phyloP scores from a whole-genome alignment of 1,284 basidiomycete species.

The Puccinia hordei region DNA sequence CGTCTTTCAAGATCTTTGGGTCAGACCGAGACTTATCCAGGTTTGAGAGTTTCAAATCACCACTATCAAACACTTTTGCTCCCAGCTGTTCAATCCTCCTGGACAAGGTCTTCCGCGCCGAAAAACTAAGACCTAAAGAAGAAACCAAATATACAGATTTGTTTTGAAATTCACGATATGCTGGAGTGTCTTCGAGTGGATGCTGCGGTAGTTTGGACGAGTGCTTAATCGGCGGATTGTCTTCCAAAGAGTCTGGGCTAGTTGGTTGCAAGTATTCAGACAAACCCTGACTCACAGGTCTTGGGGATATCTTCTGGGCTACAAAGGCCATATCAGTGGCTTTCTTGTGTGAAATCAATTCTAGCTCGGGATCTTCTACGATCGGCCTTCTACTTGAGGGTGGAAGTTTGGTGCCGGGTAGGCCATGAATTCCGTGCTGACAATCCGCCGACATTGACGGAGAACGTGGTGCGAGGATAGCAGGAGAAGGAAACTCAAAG shows the following conservation, averaged over 20 bases:
- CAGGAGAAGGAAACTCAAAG: constrained; percentile 39
- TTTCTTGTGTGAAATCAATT: neutral
- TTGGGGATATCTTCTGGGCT: constrained; percentile 6
- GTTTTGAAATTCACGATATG: constrained; percentile 20
- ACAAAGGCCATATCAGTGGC: constrained; percentile 9
- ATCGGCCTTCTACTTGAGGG: neutral
- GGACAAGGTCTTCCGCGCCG: neutral
- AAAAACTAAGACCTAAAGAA: constrained; percentile 24
- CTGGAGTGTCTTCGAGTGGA: neutral
- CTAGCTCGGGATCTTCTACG: neutral
- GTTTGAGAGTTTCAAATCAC: neutral
- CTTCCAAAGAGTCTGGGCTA: constrained; percentile 28
- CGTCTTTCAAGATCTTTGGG: neutral
- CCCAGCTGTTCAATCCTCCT: constrained; percentile 21
- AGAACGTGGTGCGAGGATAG: constrained; percentile 17
- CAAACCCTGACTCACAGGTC: constrained; percentile 17
- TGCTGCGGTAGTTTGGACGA: neutral
- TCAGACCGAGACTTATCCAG: neutral
- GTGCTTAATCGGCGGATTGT: constrained; percentile 16
- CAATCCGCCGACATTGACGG: constrained; percentile 1
- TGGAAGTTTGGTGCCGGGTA: constrained; percentile 18
- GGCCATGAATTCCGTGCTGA: constrained; percentile 20
- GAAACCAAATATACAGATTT: constrained; percentile 36
- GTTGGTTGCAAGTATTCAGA: constrained; percentile 25
- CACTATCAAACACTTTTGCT: constrained; percentile 43